Base-by-base conservation (phyloP, 2,329 filamentous ascomycete genomes). In the Drechslera avenae region DNA sequence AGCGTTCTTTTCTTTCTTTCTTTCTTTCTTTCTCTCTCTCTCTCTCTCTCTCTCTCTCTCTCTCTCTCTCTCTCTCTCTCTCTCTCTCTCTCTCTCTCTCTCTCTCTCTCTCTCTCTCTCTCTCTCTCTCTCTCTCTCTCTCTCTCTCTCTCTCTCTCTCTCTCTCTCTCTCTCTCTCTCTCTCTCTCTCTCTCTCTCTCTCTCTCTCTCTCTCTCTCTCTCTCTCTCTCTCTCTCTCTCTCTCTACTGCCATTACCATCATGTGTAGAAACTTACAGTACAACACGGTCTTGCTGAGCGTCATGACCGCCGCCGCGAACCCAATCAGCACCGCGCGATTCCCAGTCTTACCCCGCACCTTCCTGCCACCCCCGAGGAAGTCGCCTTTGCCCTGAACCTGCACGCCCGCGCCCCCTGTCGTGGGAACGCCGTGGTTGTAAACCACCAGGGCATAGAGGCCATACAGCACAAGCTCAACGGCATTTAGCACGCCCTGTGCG, bases 401-500 rank as follows among this genome's bases (percentile, higher is more conserved):
- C 19, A 75, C 62, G 1, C 77, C 78, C 8, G 70, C 67, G 0
- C 71, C 74, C n/a, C 71, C 58, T n/a, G 62, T 53, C 4, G 62
- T 57, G n/a, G 59, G 55, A 14, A 59, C 47, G 2, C 77, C 75
- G 46, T 76, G 71, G 19, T 66, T 59, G 39, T 72, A 77, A 5
- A 88, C 70, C 45, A 84, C 73, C 61, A 76, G 81, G 13, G 87
- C 77, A 64, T 85, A 93, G 73, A 76, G 78, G 47, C 76, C 73
- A 68, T 92, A 93, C 64, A 86, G 79, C 28, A 76, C 49, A 3
- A 83, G 85, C 79, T 94, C 90, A 46, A 89, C 61, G 5, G 83
- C 72, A 67, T 93, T 94, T 58, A 92, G 69, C 5, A 78, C 63
- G 21, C 82, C 82, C 79, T 96, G 91, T 31, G 90, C 90, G 34